Evolutionary conservation across 768 basidiomycete genomes (phyloP), one percentile per base, ranked within the genome.

Genomic region (Russula vinacea): DNA sequence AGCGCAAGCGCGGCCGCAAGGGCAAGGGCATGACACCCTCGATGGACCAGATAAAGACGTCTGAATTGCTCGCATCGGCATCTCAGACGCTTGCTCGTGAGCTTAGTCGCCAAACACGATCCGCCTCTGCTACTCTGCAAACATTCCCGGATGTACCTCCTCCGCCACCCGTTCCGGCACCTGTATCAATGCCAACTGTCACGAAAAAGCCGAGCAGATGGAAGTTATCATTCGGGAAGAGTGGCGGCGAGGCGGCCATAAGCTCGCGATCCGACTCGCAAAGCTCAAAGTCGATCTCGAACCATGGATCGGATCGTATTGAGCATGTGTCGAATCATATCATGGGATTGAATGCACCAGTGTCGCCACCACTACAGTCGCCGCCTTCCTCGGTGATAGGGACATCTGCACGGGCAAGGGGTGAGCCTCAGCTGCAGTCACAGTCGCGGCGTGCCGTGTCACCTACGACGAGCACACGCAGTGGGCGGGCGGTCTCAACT

Each of bases 1-100:
- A 91, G 32, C 83, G 91, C 62, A 94, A 92, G 75, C 82, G 94
- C 56, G 93, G 94, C 2, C 82, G 94, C 58, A 94, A 92, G 77
- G 89, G 88, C 71, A 91, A 89, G 76, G 83, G 88, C 70, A 73
- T 74, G 14, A 72, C 73, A 19, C 68, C 75, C n/a, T 71, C 76
- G 0, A 61, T 73, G 10, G 67, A 55, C 14, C 69, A 63, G 59
- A 86, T 88, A 62, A 80, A 81, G 59, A 85, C 84, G 6, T 77
- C 91, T 63, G 81, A 81, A 24, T 87, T 84, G 5, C 83, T 95
- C 45, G 92, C 91, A 19, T 82, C 80, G 62, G 92, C 89, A 1
- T 90, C 90, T 7, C 90, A 96, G 73, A 80, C 84, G 5, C 81
- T 96, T 39, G 94, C 89, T 24, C 81, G 94, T 66, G 90, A 95